Base-by-base conservation (phyloP, 768 basidiomycete species). In the Termitomyces sp. region DNA sequence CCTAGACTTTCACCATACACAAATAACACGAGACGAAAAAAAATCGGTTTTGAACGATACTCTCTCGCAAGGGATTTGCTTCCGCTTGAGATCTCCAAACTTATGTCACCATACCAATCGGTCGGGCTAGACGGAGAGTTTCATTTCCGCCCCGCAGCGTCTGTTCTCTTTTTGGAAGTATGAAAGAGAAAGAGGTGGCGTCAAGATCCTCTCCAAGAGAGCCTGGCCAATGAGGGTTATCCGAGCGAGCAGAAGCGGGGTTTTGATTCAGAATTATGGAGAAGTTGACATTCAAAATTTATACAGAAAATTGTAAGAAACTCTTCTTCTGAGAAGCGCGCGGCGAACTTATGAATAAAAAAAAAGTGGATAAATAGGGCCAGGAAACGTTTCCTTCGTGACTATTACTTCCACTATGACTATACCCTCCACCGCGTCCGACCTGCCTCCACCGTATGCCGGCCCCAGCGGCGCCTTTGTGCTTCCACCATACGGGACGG, bases 251-350 rank as follows among this genome's bases (percentile, higher is more conserved):
- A 53, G 37, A 31, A 40, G 38, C 53, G 25, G 38, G 14, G 20
- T 15, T 25, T 52, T 17, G 15, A 42, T 15, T 29, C 20, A 20
- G 25, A 45, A 31, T 34, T 11, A 45, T 11, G 37, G 52, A 25
- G 14, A 8, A 32, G 25, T 20, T 40, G 37, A 52, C 20, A 15
- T 42, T n/a, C 31, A 31, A 5, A 55, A 43, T 48, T 20, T 20
- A 20, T 20, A 20, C 20, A 20, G 20, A 20, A 20, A 20, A 20
- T 20, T 20, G 47, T 58, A 31, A 37, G 29, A 4, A 17, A 51
- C 29, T 47, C 31, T 53, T 59, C 48, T 63, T 60, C 46, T 9
- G 14, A 54, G 53, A 63, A 60, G 59, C 63, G 15, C 49, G 6
- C 49, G 31, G 55, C 10, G 49, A 52, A 2, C 15, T 48, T 32